Base-by-base conservation (phyloP, 2,329 filamentous ascomycete species). In the Fusarium incarnatum region DNA sequence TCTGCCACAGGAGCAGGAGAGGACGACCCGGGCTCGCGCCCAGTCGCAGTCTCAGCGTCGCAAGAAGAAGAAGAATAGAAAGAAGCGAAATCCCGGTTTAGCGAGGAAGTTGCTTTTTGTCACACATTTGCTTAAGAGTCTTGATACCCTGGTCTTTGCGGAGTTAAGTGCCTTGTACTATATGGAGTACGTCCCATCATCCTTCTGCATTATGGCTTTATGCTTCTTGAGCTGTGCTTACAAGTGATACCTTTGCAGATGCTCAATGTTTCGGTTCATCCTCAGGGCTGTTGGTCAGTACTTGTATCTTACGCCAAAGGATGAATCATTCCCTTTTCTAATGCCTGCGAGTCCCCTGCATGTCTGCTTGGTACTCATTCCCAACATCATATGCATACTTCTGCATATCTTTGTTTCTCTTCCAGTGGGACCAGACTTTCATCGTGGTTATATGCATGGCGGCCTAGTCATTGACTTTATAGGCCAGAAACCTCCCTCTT, bases 391-490 rank as follows among this genome's bases (percentile, higher is more conserved):
- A 53, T 91, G 89, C 79, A 84, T 90, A 56, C 78, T 91, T 6
- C 78, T 88, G 44, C 89, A 92, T 75, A 73, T 89, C 6, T 81
- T 90, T 37, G 81, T 83, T n/a, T 78, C 85, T 10, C 79, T 88
- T 1, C 86, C 88, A 0, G 79, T 80, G 23, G 88, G 87, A n/a
- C 84, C 85, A 64, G 89, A 91, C 72, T 84, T 86, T 40, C 84
- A 88, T 63, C 83, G 88, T 55, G 89, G 89, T 25, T 92, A 91
- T 74, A 83, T 91, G 25, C 89, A 92, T 67, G 90, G 90, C 25
- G 90, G 90, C 34, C 81, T 91, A 53, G 83, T 92, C 25, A 85
- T 91, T 71, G 90, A 92, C 74, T 89, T 92, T 70, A 83, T 92
- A 70, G 90, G 90, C 16, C 89, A 92, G 77, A 86, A 85, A 70